These are phyloP conservation scores for Plasmodium fragile DNA, from an alignment of 169 alveolate genomes.

Conservation along the genomic window DNA sequence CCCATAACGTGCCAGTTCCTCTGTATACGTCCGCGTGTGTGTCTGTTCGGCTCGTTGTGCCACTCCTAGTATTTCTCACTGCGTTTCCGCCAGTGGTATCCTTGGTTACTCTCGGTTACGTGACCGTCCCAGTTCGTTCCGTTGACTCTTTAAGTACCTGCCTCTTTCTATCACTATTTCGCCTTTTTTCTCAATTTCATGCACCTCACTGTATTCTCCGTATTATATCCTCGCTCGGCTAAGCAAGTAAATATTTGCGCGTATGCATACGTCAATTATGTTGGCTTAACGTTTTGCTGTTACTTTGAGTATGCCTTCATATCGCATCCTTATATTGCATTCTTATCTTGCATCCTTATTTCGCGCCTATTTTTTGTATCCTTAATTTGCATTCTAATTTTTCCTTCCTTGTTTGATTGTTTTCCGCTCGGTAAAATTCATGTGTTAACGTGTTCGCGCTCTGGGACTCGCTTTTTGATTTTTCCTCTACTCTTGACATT, in stretches of 20 bases:
- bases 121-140: not conserved
- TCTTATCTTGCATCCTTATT: not conserved
- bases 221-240: slow-evolving; percentile 3
- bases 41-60: not conserved
- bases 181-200: not conserved
- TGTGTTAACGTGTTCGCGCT: not conserved
- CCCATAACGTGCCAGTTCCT: slow-evolving; percentile 49
- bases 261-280: not conserved
- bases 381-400: not conserved
- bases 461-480: not conserved
- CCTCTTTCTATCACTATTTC: slow-evolving; percentile 2
- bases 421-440: not conserved
- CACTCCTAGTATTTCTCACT: slow-evolving; percentile 7
- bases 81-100: not conserved
- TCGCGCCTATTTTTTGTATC: not conserved
- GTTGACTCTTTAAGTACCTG: slow-evolving; percentile 6
- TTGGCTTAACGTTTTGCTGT: not conserved
- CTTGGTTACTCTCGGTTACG: not conserved
- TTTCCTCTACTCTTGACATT: not conserved
- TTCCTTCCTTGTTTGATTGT: not conserved
- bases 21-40: not conserved
- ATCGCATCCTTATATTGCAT: not conserved
- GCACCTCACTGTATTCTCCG: not conserved
- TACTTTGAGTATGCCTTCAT: not conserved
- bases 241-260: not conserved